These are phyloP conservation scores for Blastobotrys peoriensis DNA, from an alignment of 805 yeast genomes.

Conservation along the genomic window DNA sequence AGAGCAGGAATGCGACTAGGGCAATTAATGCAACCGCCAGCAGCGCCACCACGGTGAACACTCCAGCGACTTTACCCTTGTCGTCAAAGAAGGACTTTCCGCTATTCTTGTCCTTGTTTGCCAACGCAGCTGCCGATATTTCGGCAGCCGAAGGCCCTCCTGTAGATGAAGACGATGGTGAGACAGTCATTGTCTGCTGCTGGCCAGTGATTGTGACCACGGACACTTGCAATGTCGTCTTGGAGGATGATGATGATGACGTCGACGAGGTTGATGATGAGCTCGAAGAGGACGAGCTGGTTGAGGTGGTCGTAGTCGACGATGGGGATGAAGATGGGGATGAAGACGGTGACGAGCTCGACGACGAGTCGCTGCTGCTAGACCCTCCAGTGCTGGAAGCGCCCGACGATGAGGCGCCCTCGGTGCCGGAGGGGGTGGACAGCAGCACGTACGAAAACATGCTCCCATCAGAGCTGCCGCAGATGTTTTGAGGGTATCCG, in stretches of 20 bases:
- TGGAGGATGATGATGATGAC: constrained; percentile 19
- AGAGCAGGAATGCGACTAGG: constrained; percentile 40
- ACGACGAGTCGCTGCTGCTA: constrained; percentile 19
- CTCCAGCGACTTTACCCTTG: constrained; percentile 79
- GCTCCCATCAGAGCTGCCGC: constrained; percentile 39
- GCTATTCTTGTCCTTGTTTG: constrained; percentile 9
- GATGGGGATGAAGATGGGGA: constrained; percentile 13
- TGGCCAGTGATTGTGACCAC: constrained; percentile 25
- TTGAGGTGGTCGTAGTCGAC: constrained; percentile 7
- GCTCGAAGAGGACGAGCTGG: constrained; percentile 12
- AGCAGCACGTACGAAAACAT: constrained; percentile 50
- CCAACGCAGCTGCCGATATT: neutral
- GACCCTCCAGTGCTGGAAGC: constrained; percentile 13
- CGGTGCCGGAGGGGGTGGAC: constrained; percentile 30
- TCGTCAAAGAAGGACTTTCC: constrained; percentile 51
- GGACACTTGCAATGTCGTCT: constrained; percentile 13
- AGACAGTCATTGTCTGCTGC: constrained; percentile 19
- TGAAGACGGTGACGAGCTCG: constrained; percentile 16
- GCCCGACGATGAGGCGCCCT: constrained; percentile 13
- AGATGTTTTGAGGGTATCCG: constrained; percentile 39
- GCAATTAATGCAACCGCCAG: constrained; percentile 43
- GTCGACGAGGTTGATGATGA: constrained; percentile 22
- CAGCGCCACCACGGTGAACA: constrained; percentile 73
- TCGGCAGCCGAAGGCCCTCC: constrained; percentile 9
- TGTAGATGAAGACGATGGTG: constrained; percentile 13